These are phyloP conservation scores for Amanita jacksonii DNA, from an alignment of 768 basidiomycete species.

Conservation along the genomic window DNA sequence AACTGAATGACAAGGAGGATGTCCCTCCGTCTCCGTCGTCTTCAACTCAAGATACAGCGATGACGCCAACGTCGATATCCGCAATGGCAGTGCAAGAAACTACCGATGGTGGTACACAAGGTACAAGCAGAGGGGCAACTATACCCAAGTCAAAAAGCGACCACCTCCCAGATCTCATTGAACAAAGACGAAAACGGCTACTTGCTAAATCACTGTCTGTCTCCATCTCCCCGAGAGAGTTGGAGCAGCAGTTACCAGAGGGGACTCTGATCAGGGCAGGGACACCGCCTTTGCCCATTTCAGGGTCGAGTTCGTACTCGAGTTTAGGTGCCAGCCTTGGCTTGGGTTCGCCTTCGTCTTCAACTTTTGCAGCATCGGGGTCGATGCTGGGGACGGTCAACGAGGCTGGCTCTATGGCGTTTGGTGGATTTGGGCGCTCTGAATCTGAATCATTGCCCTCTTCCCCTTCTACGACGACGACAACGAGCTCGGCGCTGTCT, in stretches of 20 bases:
- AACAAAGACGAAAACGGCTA: constrained; percentile 43
- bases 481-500: background rate
- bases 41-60: background rate
- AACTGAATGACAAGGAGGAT: constrained; percentile 10
- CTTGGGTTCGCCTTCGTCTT: no score
- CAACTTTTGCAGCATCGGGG: no score
- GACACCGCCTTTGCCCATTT: constrained; percentile 18
- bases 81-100: no score
- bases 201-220: constrained; percentile 61
- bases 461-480: background rate
- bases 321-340: no score
- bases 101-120: no score
- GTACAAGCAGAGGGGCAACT: no score
- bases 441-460: no score
- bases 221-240: constrained; percentile 42
- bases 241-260: constrained; percentile 27
- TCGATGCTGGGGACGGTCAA: no score
- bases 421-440: no score
- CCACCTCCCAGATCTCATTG: constrained; percentile 39
- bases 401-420: no score
- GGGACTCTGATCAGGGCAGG: constrained; percentile 21
- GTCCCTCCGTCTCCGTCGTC: background rate
- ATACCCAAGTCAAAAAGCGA: constrained; percentile 25
- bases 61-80: background rate
- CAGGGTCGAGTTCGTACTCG: no score